phyloP scores from a whole-genome alignment of 306 rosid species.

The Lupinus albus region DNA sequence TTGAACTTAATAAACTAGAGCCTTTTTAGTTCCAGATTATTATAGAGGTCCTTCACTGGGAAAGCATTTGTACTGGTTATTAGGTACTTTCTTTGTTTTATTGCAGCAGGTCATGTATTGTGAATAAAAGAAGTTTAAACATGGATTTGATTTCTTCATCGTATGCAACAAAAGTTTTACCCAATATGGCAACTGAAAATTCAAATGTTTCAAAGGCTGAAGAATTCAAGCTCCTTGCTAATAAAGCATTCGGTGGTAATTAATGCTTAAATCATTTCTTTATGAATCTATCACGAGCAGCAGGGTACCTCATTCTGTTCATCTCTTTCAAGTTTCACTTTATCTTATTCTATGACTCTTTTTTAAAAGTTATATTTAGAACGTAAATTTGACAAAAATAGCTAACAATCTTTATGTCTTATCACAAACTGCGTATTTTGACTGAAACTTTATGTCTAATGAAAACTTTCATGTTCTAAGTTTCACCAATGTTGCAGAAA shows the following conservation, averaged over 20 bases:
- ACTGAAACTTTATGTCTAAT: no score
- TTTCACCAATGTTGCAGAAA: no score
- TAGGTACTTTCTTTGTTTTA: constrained; percentile 5
- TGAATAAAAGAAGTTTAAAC: constrained; percentile 30
- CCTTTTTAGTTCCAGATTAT: not conserved
- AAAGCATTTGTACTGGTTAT: not conserved
- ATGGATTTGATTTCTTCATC: constrained; percentile 32
- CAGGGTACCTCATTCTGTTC: no score
- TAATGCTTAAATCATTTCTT: constrained; percentile 17
- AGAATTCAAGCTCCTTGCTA: constrained; percentile 77
- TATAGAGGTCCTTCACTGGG: constrained; percentile 6
- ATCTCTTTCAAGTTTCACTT: no score
- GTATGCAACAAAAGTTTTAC: constrained; percentile 43
- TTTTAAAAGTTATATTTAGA: no score
- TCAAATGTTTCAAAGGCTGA: constrained; percentile 67
- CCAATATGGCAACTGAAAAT: constrained; percentile 60
- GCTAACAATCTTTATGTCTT: no score
- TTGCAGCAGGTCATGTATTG: constrained; percentile 37
- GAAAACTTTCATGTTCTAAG: no score
- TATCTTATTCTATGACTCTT: no score
- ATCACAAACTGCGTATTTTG: no score
- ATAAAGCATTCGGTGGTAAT: constrained; percentile 83
- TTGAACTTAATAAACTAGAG: constrained; percentile 17
- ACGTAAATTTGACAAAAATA: no score
- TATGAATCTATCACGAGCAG: no score